These are phyloP conservation scores for Atkinsonella hypoxylon DNA, from an alignment of 2,329 filamentous ascomycete genomes.

Conservation along the genomic window DNA sequence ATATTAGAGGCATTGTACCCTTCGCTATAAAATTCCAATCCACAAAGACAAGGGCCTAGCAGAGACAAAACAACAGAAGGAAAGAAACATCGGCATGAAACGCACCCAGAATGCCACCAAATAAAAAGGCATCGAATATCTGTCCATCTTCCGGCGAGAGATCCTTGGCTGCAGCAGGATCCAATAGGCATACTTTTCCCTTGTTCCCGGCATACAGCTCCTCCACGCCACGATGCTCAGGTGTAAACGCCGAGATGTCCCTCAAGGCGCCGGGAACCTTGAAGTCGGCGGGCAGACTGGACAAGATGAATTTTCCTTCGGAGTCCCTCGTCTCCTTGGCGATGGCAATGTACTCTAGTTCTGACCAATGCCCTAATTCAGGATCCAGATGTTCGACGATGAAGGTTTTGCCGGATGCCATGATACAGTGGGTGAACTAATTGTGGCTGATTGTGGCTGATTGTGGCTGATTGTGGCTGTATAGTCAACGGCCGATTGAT, in stretches of 20 bases:
- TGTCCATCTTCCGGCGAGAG: conserved; percentile 73
- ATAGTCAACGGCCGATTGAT: no score
- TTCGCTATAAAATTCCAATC: not conserved
- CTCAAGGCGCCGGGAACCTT: conserved; percentile 48
- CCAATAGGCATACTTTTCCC: conserved; percentile 72
- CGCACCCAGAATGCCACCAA: conserved; percentile 87
- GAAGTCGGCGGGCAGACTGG: conserved; percentile 62
- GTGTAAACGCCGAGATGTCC: conserved; percentile 48
- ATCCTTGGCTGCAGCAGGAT: conserved; percentile 73
- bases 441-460: not conserved
- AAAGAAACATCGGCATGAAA: conserved; percentile 5
- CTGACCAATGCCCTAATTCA: conserved; percentile 88
- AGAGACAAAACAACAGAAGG: not conserved
- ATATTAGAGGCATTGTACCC: not conserved
- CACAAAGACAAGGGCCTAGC: not conserved
- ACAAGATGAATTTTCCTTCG: conserved; percentile 64
- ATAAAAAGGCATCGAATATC: conserved; percentile 80
- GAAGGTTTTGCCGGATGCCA: conserved; percentile 54
- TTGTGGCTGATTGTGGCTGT: no score
- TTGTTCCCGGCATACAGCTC: conserved; percentile 65
- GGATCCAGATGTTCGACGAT: conserved; percentile 95
- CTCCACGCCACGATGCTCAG: conserved; percentile 71
- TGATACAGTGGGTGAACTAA: conserved; percentile 9
- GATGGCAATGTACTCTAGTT: conserved; percentile 83
- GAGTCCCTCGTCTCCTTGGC: conserved; percentile 63